Evolutionary conservation across 2,329 filamentous ascomycete species (phyloP).

Genomic region (Elsinoe ampelina): DNA sequence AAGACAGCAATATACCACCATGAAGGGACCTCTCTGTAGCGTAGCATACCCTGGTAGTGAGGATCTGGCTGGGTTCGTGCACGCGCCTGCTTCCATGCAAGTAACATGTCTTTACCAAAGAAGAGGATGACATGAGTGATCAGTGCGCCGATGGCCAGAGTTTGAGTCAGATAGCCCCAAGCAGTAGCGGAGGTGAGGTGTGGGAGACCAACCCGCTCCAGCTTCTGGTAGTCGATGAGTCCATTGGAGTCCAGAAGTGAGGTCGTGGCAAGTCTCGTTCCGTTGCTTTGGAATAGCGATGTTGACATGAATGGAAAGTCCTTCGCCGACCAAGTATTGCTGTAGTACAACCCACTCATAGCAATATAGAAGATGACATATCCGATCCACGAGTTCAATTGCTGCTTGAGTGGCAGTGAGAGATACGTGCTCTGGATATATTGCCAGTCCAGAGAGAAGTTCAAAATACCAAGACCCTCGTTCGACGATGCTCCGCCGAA

Average conservation of each 20-base stretch:
- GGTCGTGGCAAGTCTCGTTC: slow-evolving; percentile 32
- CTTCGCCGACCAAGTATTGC: slow-evolving; percentile 39
- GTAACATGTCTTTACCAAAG: slow-evolving; percentile 45
- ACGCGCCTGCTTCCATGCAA: slow-evolving; percentile 40
- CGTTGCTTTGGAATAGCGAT: slow-evolving; percentile 33
- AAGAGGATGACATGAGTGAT: slow-evolving; percentile 46
- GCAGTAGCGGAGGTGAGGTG: slow-evolving; percentile 40
- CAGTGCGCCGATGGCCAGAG: slow-evolving; percentile 49
- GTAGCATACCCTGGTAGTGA: slow-evolving; percentile 45
- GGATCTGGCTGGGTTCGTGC: slow-evolving; percentile 39
- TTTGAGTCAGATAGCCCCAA: slow-evolving; percentile 44
- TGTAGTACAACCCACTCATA: slow-evolving; percentile 46
- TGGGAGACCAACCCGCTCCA: slow-evolving; percentile 40
- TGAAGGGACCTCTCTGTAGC: slow-evolving; percentile 40
- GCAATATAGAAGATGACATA: slow-evolving; percentile 41
- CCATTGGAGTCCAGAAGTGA: slow-evolving; percentile 30
- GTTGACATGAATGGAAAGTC: slow-evolving; percentile 49
- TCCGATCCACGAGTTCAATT: slow-evolving; percentile 37
- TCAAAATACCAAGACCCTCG: slow-evolving; percentile 44
- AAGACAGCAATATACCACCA: slow-evolving; percentile 28
- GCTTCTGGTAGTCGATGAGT: slow-evolving; percentile 34
- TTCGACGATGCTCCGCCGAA: slow-evolving; percentile 47
- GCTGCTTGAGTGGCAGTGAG: slow-evolving; percentile 43
- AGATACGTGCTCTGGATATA: slow-evolving; percentile 45
- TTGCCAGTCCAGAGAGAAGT: slow-evolving; percentile 47